These are phyloP conservation scores for Cucurbita maxima DNA, from an alignment of 306 rosid species.

Conservation along the genomic window DNA sequence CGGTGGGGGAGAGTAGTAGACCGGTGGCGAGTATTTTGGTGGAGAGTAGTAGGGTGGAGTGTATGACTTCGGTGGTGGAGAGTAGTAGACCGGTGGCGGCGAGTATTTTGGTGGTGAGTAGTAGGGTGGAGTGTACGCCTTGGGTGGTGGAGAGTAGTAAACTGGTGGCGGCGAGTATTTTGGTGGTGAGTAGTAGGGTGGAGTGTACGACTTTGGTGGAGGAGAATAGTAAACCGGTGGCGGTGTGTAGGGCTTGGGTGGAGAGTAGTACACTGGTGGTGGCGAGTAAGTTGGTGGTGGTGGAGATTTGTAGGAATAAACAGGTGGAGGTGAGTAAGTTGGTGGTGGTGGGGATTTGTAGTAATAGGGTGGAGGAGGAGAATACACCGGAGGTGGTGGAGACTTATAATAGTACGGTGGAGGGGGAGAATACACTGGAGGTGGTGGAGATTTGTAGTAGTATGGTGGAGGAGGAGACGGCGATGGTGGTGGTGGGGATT, in stretches of 20 bases:
- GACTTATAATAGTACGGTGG: constrained; percentile 20
- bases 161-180: not conserved
- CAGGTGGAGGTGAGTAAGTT: not conserved
- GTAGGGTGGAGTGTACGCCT: too few relatives aligned
- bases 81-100: not conserved
- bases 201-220: not conserved
- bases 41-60: not conserved
- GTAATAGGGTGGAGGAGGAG: constrained; percentile 11
- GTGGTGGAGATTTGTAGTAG: constrained; percentile 21
- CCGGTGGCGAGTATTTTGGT: constrained; percentile 21
- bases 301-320: constrained; percentile 3
- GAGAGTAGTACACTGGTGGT: not conserved
- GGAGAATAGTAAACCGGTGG: constrained; percentile 13
- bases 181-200: not conserved
- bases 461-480: constrained; percentile 1
- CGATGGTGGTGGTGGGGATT: not conserved
- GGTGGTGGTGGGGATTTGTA: constrained; percentile 9
- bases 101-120: not conserved
- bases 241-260: constrained; percentile 17
- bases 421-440: not conserved
- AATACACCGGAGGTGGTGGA: constrained; percentile 24
- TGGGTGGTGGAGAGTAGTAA: constrained; percentile 11
- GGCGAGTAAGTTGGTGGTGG: constrained; percentile 25
- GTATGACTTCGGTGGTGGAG: constrained; percentile 9
- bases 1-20: constrained; percentile 2